Conservation (phyloP, 2,329 filamentous ascomycete genomes). For the Alternaria postmessia region DNA sequence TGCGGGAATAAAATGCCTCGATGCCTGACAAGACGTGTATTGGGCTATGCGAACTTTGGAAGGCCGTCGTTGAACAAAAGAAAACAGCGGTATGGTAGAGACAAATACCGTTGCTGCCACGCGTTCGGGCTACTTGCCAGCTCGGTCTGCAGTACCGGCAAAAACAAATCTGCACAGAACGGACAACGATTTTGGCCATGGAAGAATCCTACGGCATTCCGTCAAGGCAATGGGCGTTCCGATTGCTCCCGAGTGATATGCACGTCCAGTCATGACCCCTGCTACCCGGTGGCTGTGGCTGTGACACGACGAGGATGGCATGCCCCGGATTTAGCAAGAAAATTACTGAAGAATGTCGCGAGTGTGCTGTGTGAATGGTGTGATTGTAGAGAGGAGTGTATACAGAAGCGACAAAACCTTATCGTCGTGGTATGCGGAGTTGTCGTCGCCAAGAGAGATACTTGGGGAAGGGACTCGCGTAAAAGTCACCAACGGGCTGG, state of each 20-base stretch:
- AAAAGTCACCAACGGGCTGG: constrained; percentile 10
- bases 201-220: constrained; percentile 7
- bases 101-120: neutral
- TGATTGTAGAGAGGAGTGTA: no score
- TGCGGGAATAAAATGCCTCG: constrained; percentile 27
- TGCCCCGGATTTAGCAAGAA: neutral
- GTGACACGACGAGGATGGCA: constrained; percentile 7
- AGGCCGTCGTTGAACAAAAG: constrained; percentile 4
- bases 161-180: constrained; percentile 7
- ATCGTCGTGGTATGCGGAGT: neutral
- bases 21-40: constrained; percentile 13
- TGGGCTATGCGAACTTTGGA: neutral
- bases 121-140: constrained; percentile 2
- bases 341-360: neutral
- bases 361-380: no score
- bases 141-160: constrained; percentile 2
- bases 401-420: neutral
- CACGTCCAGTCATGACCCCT: constrained; percentile 15
- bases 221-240: constrained; percentile 13
- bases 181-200: constrained; percentile 9
- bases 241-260: constrained; percentile 21
- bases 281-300: constrained; percentile 19
- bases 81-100: neutral
- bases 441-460: neutral
- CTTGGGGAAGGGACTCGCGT: constrained; percentile 14